Evolutionary conservation across 73 alveolate species (phyloP).

Genomic region (Paramecium primaurelia): DNA sequence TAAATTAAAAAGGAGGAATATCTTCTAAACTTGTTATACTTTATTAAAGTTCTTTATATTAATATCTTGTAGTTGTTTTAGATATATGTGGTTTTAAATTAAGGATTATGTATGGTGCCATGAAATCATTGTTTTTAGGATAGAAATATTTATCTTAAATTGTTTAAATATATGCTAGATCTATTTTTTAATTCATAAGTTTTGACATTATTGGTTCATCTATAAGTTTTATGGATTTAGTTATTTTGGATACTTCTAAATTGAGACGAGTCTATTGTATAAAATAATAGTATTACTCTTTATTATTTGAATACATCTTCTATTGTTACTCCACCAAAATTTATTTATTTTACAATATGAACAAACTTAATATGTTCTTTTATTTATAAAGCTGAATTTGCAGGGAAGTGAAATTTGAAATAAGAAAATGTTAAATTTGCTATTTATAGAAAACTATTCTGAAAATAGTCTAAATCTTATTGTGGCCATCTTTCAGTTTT

Average conservation of each 20-base stretch:
- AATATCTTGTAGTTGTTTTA: not conserved
- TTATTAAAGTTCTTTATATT: not conserved
- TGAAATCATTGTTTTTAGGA: not conserved
- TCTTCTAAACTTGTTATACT: not conserved
- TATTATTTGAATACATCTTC: not conserved
- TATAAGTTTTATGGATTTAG: not conserved
- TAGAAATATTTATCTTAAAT: not conserved
- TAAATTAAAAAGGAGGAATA: not conserved
- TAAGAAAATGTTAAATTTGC: not conserved
- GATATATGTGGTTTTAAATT: not conserved
- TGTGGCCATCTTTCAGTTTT: not conserved
- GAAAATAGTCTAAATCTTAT: not conserved
- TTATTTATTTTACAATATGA: not conserved
- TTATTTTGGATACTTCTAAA: not conserved
- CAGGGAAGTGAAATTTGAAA: not conserved
- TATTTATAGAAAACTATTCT: not conserved
- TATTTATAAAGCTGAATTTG: not conserved
- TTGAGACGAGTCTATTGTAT: not conserved
- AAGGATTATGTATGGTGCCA: not conserved
- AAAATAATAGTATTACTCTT: not conserved
- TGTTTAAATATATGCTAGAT: not conserved
- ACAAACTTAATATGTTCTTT: not conserved
- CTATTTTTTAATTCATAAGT: not conserved
- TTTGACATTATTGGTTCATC: not conserved
- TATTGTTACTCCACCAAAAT: not conserved